Percentiles rank a stretch among this genome's conserved stretches.
Evolutionary conservation across 352 stramenopile genomes (phyloP).

Genomic region (Vaucheria bursata): DNA sequence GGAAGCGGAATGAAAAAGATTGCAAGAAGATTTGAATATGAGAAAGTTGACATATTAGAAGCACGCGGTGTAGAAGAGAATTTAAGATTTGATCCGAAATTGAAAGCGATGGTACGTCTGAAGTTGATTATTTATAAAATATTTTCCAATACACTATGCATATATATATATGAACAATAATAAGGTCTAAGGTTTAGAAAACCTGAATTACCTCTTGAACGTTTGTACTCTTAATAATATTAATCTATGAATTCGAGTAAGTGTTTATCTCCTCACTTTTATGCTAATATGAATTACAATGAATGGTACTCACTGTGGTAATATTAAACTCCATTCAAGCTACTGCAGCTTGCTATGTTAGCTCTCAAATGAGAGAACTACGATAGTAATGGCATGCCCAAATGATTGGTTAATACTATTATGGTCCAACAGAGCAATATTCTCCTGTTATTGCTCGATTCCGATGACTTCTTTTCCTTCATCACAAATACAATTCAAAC

Average conservation of each 20-base stretch:
- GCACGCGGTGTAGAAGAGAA: conserved; percentile 27
- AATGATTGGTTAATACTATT: too few species aligned
- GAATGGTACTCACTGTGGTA: too few species aligned
- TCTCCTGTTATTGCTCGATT: too few species aligned
- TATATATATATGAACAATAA: neutral
- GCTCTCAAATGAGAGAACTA: too few species aligned
- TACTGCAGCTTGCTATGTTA: too few species aligned
- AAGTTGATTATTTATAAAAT: neutral
- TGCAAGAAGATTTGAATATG: conserved; percentile 31
- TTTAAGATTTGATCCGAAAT: conserved; percentile 42
- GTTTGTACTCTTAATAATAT: neutral
- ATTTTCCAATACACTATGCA: neutral
- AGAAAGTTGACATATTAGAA: conserved; percentile 37
- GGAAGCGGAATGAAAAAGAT: conserved; percentile 31
- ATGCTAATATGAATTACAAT: neutral
- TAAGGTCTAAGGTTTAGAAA: neutral
- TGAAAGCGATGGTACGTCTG: conserved; percentile 20
- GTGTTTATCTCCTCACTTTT: neutral
- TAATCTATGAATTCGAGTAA: neutral
- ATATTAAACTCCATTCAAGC: too few species aligned
- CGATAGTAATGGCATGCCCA: too few species aligned
- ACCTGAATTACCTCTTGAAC: neutral
- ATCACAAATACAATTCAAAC: too few species aligned
- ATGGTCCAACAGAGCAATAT: too few species aligned
- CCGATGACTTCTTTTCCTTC: too few species aligned